Evolutionary conservation across 345 rosid genomes (phyloP), one percentile per base, ranked within the genome.

Genomic region (Euclidium syriacum): DNA sequence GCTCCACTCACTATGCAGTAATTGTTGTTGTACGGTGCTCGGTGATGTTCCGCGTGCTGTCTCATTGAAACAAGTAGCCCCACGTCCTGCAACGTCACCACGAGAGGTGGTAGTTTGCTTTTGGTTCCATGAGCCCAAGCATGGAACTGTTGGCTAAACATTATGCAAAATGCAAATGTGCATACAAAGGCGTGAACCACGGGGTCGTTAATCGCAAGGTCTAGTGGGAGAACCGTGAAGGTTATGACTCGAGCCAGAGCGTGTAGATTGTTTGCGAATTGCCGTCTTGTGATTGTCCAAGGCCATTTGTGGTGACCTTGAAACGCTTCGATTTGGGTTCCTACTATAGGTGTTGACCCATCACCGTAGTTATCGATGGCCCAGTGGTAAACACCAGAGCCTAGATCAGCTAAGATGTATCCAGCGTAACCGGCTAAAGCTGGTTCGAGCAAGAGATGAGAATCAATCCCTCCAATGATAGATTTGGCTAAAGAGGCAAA

Each of bases 261-360:
- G 30, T 92, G 89, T 55, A 92, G 64, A 66, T 92, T 92, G 84
- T 92, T 92, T 5, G 96, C 85, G n/a, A 85, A 82, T 29, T 92
- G 79, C 2, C 94, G 89, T 61, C 77, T 85, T 7, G 95, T 87
- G 78, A 89, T 89, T 1, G 75, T 85, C 95, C 95, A 87, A 8
- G 96, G 96, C 87, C 83, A 87, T 78, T 74, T 86, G 53, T 92
- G 98, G 65, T 92, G 98, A 10, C 96, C 98, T 36, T 85, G 95
- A 61, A 87, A 89, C 16, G 94, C 95, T 67, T 89, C 94, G 4
- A 89, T 89, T 52, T 92, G 98, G 10, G 75, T 1, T 30, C 98
- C 91, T 6, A 92, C 82, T 8, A 89, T 2, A 0, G 87, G 91
- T 3, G 95, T 89, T 0, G 88, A 79, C 20, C 58, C 88, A 58